Percentiles rank a stretch among this genome's conserved stretches.
Conservation (phyloP, 768 basidiomycete genomes). For the Porpolomopsis calyptriformis region DNA sequence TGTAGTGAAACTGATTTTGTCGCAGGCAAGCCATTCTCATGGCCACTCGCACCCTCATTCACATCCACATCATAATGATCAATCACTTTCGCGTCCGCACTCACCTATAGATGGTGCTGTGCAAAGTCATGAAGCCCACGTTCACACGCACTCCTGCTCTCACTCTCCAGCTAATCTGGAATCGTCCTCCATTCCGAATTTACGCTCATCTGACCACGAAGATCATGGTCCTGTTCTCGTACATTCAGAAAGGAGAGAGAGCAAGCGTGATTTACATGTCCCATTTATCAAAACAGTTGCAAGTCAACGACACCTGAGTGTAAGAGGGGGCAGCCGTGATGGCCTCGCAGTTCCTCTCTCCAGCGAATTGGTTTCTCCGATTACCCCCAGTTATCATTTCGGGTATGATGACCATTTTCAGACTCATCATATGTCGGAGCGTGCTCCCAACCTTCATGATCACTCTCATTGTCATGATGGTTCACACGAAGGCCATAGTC, state of each 20-base stretch:
- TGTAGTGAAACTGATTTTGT: conserved; percentile 4
- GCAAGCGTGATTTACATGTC: conserved; percentile 24
- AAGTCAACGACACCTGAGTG: conserved; percentile 11
- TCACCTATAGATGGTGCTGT: background rate
- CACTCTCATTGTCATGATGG: conserved; percentile 36
- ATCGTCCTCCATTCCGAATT: background rate
- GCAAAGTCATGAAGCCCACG: background rate
- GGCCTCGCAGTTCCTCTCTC: conserved; percentile 17
- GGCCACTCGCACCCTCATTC: conserved; percentile 18
- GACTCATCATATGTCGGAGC: conserved; percentile 27
- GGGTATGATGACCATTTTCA: conserved; percentile 30
- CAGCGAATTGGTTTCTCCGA: conserved; percentile 34
- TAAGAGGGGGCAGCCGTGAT: conserved; percentile 17
- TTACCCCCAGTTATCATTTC: conserved; percentile 53
- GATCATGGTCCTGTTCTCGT: too few species aligned
- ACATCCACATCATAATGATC: conserved; percentile 14
- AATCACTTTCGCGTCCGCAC: conserved; percentile 6
- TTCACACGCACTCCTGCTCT: conserved; percentile 14
- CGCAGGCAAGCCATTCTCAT: conserved; percentile 41
- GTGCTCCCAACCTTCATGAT: conserved; percentile 36
- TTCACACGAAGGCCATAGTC: conserved; percentile 76
- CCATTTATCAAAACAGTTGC: conserved; percentile 29
- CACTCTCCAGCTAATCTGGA: conserved; percentile 10
- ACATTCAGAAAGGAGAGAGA: background rate
- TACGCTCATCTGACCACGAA: too few species aligned